These are phyloP conservation scores for Colletotrichum cuscutae DNA, from an alignment of 2,329 filamentous ascomycete species.

Conservation along the genomic window DNA sequence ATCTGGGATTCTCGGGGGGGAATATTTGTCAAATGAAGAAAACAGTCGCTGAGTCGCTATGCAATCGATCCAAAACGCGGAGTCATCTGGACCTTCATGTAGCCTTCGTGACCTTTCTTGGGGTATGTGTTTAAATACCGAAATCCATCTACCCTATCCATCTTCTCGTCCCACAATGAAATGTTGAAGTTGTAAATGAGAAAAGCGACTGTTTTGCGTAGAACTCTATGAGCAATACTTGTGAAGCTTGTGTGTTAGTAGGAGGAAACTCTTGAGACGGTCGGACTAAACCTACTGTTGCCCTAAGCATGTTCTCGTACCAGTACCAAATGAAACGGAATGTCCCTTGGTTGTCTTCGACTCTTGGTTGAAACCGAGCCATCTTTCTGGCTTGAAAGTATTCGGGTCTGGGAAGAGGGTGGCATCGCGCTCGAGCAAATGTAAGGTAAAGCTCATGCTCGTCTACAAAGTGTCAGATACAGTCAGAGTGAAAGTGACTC, in stretches of 20 bases:
- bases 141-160: constrained; percentile 13
- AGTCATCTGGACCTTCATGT: constrained; percentile 22
- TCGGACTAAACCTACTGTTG: constrained; percentile 23
- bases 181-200: constrained; percentile 35
- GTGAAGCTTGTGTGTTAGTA: background rate
- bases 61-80: constrained; percentile 11
- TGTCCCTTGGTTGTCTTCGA: background rate
- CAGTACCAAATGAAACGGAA: constrained; percentile 32
- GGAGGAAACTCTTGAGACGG: background rate
- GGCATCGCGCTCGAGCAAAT: constrained; percentile 30
- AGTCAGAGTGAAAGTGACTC: too few species aligned
- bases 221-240: constrained; percentile 32
- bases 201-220: constrained; percentile 33
- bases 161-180: constrained; percentile 23
- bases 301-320: constrained; percentile 36
- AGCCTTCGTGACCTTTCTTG: constrained; percentile 29
- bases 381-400: constrained; percentile 32
- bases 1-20: background rate
- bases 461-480: constrained; percentile 1
- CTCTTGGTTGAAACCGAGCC: constrained; percentile 22
- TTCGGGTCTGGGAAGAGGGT: constrained; percentile 24
- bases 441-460: constrained; percentile 35
- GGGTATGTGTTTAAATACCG: constrained; percentile 32
- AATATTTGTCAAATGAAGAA: background rate
- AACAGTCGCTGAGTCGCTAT: background rate